Evolutionary conservation across 805 yeast species (phyloP).

Genomic region (Kazachstania kunashirensis): DNA sequence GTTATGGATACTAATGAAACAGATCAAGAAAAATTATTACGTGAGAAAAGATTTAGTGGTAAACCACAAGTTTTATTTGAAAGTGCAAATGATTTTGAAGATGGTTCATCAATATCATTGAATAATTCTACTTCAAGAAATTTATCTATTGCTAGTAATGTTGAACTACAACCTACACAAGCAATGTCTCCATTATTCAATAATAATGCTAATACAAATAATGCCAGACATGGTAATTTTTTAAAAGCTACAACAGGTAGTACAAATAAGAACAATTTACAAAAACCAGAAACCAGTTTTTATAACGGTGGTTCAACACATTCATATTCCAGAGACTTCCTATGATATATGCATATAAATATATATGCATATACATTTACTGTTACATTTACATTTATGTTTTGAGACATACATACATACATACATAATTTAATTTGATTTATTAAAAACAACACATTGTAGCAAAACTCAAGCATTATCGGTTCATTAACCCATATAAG

Average conservation of each 20-base stretch:
- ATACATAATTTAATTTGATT: too few species aligned
- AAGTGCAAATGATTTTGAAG: conserved; percentile 2
- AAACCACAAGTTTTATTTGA: conserved; percentile 3
- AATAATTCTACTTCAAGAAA: conserved; percentile 1
- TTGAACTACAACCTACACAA: conserved; percentile 16
- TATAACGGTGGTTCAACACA: conserved; percentile 12
- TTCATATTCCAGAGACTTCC: conserved; percentile 12
- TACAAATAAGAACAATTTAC: conserved; percentile 12
- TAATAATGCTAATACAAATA: conserved; percentile 1
- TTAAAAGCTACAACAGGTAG: conserved; percentile 7
- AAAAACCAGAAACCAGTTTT: conserved; percentile 28
- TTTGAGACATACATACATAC: too few species aligned
- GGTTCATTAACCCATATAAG: too few species aligned
- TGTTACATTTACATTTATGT: too few species aligned
- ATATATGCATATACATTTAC: too few species aligned
- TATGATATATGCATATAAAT: conserved; percentile 2
- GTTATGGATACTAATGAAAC: conserved; percentile 31
- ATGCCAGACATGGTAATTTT: conserved; percentile 6
- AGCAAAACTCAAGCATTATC: too few species aligned
- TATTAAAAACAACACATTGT: too few species aligned
- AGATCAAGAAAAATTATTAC: conserved; percentile 19
- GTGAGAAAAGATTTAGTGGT: conserved; percentile 17
- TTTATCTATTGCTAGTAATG: conserved; percentile 1
- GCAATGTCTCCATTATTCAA: conserved; percentile 26
- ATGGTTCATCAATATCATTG: conserved; percentile 1